Conservation (phyloP, 179 eudicot species). For the Sideroxylon spinosum region DNA sequence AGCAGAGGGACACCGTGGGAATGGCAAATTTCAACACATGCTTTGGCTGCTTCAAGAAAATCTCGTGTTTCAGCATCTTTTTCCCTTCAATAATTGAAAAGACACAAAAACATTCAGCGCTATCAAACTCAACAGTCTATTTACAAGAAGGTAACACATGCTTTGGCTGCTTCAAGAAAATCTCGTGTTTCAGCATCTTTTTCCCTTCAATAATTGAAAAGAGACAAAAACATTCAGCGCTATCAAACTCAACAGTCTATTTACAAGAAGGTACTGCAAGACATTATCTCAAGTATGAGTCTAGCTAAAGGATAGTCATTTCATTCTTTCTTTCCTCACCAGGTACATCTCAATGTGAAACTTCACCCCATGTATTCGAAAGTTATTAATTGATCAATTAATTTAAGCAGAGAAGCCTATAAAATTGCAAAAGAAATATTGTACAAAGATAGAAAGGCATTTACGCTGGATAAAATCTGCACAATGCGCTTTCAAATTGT, state of each 20-base stretch:
- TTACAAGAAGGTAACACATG: too few relatives aligned
- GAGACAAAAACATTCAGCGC: not conserved
- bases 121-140: too few relatives aligned
- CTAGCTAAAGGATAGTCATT: not conserved
- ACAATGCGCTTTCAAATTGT: not conserved
- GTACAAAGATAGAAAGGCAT: not conserved
- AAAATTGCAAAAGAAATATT: not conserved
- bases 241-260: not conserved
- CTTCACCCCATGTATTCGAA: not conserved
- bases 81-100: slow-evolving; percentile 46
- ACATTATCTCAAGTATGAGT: not conserved
- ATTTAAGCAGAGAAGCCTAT: not conserved
- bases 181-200: slow-evolving; percentile 66
- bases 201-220: slow-evolving; percentile 46
- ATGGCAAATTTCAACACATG: slow-evolving; percentile 62
- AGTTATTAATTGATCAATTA: not conserved
- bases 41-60: slow-evolving; percentile 73
- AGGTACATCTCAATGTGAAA: not conserved
- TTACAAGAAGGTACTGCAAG: not conserved
- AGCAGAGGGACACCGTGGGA: slow-evolving; percentile 50
- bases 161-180: slow-evolving; percentile 73
- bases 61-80: slow-evolving; percentile 66
- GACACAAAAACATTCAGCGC: not conserved
- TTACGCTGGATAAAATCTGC: not conserved
- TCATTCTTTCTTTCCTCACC: not conserved